Conservation (phyloP, 257 asterid species). For the Nicotiana attenuata region DNA sequence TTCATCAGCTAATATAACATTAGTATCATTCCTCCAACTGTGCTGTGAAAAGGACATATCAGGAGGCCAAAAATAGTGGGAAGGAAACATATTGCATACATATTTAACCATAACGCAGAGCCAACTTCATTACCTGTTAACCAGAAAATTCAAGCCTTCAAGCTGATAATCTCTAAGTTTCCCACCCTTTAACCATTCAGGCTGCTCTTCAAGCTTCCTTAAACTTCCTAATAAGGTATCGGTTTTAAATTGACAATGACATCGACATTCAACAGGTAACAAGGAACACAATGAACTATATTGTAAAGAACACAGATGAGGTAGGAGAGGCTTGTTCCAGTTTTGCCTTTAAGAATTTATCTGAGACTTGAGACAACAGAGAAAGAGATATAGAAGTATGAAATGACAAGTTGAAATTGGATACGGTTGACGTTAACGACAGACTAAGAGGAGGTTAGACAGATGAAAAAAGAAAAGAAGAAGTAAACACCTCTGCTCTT, state of each 20-base stretch:
- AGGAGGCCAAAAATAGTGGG: conserved; percentile 22
- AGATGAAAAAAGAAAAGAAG: background rate
- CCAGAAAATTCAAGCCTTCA: conserved; percentile 95
- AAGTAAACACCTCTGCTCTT: conserved; percentile 74
- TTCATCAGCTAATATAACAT: conserved; percentile 97
- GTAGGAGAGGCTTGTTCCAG: background rate
- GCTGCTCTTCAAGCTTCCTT: conserved; percentile 97
- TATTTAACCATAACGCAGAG: conserved; percentile 17
- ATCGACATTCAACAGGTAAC: background rate
- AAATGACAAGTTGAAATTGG: conserved; percentile 3
- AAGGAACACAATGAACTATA: background rate
- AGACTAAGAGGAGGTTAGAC: background rate
- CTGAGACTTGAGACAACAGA: background rate
- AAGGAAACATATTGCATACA: conserved; percentile 8
- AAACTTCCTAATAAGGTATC: conserved; percentile 65
- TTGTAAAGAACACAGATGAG: background rate
- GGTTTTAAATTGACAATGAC: background rate
- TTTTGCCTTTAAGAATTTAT: background rate
- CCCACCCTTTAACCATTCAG: conserved; percentile 97
- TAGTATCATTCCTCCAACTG: conserved; percentile 99
- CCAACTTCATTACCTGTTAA: conserved; percentile 72
- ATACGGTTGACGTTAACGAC: background rate
- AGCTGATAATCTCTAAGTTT: conserved; percentile 99
- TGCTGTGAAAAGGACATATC: conserved; percentile 51
- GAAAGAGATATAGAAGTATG: background rate